Evolutionary conservation across 2,329 filamentous ascomycete species (phyloP).

Genomic region (Ceratocystis cacaofunesta): DNA sequence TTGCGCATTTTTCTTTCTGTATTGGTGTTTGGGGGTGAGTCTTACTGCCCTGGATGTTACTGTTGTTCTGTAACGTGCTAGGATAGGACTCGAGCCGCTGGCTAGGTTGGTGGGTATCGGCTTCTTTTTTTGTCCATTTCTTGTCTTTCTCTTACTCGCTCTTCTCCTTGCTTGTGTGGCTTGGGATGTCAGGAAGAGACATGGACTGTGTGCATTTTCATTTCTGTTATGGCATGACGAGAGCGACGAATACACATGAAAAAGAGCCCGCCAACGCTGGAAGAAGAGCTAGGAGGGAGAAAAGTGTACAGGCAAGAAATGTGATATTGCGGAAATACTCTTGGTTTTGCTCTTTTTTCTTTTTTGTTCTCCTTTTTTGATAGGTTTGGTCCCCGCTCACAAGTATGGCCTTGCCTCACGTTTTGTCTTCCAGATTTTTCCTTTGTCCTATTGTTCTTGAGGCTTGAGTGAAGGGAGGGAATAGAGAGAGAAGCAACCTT

Average conservation of each 20-base stretch:
- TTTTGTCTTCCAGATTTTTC: not conserved
- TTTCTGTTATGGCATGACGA: not conserved
- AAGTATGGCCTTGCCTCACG: not conserved
- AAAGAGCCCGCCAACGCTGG: too few species aligned
- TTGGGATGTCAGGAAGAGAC: not conserved
- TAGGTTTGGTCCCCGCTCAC: not conserved
- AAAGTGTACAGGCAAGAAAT: too few species aligned
- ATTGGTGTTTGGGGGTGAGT: not conserved
- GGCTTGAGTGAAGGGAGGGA: not conserved
- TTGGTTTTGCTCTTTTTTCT: not conserved
- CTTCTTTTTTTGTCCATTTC: not conserved
- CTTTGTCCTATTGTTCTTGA: not conserved
- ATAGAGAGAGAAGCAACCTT: too few species aligned
- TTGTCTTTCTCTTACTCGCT: not conserved
- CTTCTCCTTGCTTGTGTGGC: not conserved
- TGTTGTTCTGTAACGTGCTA: too few species aligned
- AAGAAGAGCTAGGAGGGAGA: too few species aligned
- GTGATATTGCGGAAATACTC: too few species aligned
- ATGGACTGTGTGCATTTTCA: not conserved
- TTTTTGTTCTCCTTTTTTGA: not conserved
- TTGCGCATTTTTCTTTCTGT: not conserved
- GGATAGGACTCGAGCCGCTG: too few species aligned
- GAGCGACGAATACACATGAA: not conserved
- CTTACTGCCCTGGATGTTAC: too few species aligned
- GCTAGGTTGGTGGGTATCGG: not conserved